Conservation (phyloP, 768 basidiomycete genomes). For the Mycena capillaripes region DNA sequence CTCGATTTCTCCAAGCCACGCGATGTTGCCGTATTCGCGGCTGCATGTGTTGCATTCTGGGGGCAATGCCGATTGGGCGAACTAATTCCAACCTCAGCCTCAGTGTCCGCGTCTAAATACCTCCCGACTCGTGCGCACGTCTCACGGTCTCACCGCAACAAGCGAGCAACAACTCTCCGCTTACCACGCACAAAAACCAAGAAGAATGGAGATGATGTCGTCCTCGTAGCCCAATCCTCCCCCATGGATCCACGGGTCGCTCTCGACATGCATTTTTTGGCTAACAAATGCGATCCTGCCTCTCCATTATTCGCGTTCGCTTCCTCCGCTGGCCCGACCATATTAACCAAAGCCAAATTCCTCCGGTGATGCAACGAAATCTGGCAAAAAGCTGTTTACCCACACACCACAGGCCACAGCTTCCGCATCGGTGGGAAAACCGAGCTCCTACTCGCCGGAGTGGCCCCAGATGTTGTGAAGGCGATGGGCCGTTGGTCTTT, state of each 20-base stretch:
- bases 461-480: slow-evolving; percentile 20
- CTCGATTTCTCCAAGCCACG: no score
- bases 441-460: slow-evolving; percentile 21
- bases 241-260: not conserved
- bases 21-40: no score
- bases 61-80: no score
- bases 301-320: not conserved
- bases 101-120: no score
- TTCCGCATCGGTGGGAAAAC: slow-evolving; percentile 33
- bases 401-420: slow-evolving; percentile 19
- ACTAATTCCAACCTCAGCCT: no score
- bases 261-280: not conserved
- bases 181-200: not conserved
- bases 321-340: not conserved
- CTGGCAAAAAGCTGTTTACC: slow-evolving; percentile 13
- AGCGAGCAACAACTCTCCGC: not conserved
- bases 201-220: not conserved
- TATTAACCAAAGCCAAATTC: not conserved
- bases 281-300: not conserved
- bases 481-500: slow-evolving; percentile 29
- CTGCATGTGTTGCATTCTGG: no score
- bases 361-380: slow-evolving; percentile 22
- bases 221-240: not conserved
- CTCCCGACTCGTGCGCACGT: no score
- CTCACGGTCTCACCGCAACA: no score